These are phyloP conservation scores for Podila epigama DNA, from an alignment of 192 early-diverging fungal genomes.

Conservation along the genomic window DNA sequence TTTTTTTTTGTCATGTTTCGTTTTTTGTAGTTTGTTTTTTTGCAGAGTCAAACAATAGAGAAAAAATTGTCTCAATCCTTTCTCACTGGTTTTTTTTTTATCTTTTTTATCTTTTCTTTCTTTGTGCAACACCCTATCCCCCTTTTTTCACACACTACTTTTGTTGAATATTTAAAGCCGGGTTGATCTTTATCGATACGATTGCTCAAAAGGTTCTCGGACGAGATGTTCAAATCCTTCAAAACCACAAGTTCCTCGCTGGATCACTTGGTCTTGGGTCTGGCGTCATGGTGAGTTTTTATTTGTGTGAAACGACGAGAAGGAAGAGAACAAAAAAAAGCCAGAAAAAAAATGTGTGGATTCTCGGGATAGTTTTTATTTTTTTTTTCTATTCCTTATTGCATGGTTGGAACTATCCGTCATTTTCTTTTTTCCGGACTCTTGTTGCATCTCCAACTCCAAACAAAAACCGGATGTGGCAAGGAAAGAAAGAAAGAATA, in stretches of 20 bases:
- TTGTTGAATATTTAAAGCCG: slow-evolving; percentile 29
- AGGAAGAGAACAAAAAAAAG: neutral
- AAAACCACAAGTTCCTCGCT: slow-evolving; percentile 50
- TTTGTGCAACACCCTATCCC: neutral
- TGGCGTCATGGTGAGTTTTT: slow-evolving; percentile 48
- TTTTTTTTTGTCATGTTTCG: neutral
- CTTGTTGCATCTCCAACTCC: too few relatives aligned
- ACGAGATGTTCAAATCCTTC: slow-evolving; percentile 29
- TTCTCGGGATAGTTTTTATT: too few relatives aligned
- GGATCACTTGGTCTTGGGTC: slow-evolving; percentile 51
- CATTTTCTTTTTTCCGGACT: too few relatives aligned
- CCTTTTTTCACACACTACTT: neutral
- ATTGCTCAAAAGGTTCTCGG: slow-evolving; percentile 34
- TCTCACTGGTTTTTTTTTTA: neutral
- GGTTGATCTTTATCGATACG: slow-evolving; percentile 48
- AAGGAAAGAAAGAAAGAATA: too few relatives aligned
- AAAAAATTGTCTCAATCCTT: neutral
- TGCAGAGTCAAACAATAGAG: neutral
- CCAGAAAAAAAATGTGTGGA: neutral
- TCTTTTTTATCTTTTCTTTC: too few relatives aligned
- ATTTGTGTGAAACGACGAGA: neutral
- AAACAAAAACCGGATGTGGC: too few relatives aligned
- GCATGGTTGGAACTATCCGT: too few relatives aligned
- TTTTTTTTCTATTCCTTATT: too few relatives aligned
- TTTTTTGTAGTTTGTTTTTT: neutral